Base-by-base conservation (phyloP, 495 filamentous ascomycete genomes). In the Bombardia bombarda region DNA sequence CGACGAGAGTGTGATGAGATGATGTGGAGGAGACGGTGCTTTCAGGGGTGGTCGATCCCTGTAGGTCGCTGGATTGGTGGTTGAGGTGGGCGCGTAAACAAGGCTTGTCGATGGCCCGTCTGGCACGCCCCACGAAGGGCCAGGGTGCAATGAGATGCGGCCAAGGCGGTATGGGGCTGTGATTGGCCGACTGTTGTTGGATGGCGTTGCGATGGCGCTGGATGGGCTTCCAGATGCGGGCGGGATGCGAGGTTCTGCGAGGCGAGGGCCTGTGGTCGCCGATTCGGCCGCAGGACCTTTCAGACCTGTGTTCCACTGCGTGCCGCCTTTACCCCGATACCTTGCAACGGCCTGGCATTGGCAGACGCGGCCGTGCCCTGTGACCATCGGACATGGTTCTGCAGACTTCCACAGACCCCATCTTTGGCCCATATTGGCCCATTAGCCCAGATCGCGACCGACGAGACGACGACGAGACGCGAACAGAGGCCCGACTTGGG, bases 71-170 rank as follows among this genome's bases (percentile, higher is more conserved):
- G 46, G 61, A 54, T 59, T 48, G 61, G 70, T 39, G 47, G 20
- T 49, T 50, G 46, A 62, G 55, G 59, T 48, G 61, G 70, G 70
- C 70, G 70, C 70, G 65, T 73, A 73, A 63, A 66, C 51, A 57
- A 63, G 61, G 56, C 60, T 66, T 50, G 56, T 58, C 55, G 67
- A 61, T 69, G 65, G 68, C 56, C 52, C 40, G 51, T 51, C 47
- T 39, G 47, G 34, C 49, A 50, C 57, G 50, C 54, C 61, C 61
- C 59, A 50, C 51, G 55, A 53, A 49, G 44, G 49, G 51, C 43
- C 38, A 49, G 67, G 44, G 60, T 57, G 63, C 68, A 68, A 68
- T 71, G 51, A 55, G 57, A 68, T 50, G 51, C 57, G 51, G 49
- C 61, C 55, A 58, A 53, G 53, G 47, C 43, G 46, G 49, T 50